phyloP scores from a whole-genome alignment of 148 eudicot genomes.

The Camellia lanceoleosa region DNA sequence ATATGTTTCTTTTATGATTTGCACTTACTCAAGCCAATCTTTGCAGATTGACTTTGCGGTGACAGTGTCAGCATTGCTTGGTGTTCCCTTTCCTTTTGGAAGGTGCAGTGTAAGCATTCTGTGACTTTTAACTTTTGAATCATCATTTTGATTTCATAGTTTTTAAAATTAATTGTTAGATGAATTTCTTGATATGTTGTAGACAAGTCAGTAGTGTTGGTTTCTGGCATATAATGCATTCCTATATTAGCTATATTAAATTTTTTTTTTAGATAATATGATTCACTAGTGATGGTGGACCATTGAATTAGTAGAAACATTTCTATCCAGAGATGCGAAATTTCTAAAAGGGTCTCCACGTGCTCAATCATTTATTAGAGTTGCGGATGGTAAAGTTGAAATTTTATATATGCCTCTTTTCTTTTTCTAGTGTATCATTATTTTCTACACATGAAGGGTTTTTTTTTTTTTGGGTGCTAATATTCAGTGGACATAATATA shows the following conservation, averaged over 20 bases:
- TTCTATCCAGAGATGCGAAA: background rate
- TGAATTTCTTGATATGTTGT: background rate
- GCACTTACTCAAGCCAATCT: slow-evolving; percentile 27
- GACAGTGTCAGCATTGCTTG: slow-evolving; percentile 91
- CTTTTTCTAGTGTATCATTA: background rate
- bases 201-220: background rate
- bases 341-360: background rate
- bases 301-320: background rate
- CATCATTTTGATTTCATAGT: slow-evolving; percentile 1
- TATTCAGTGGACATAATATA: no score
- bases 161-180: background rate
- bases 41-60: slow-evolving; percentile 96
- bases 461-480: no score
- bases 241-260: background rate
- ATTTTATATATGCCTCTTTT: background rate
- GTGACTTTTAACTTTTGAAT: background rate
- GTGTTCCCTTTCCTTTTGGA: slow-evolving; percentile 96
- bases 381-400: background rate
- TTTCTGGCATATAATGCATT: background rate
- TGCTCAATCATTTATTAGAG: background rate
- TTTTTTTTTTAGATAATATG: background rate
- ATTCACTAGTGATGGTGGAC: slow-evolving; percentile 13
- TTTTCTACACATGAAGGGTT: no score
- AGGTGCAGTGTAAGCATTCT: slow-evolving; percentile 62
- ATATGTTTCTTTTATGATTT: background rate